These are phyloP conservation scores for Solanum arcanum DNA, from an alignment of 257 asterid genomes.

Conservation along the genomic window DNA sequence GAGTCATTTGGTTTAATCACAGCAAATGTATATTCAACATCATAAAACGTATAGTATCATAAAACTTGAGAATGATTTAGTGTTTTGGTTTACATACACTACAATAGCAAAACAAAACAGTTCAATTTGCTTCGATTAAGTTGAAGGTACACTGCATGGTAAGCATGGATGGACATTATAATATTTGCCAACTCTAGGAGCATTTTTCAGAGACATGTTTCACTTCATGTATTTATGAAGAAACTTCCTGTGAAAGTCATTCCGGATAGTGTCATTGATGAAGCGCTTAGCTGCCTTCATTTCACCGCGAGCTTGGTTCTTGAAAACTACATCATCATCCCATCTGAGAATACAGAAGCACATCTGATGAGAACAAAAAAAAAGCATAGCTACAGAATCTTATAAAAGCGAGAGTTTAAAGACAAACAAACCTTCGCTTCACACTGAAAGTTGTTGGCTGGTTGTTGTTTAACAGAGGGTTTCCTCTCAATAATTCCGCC, in stretches of 20 bases:
- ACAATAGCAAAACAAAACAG: not conserved
- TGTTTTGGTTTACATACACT: not conserved
- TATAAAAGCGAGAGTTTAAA: not conserved
- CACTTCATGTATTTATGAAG: constrained; percentile 76
- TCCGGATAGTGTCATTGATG: constrained; percentile 89
- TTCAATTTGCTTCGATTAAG: not conserved
- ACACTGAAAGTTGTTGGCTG: constrained; percentile 64
- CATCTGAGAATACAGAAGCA: constrained; percentile 36
- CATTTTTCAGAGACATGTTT: not conserved
- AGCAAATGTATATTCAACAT: not conserved
- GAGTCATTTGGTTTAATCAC: not conserved
- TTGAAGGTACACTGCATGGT: not conserved
- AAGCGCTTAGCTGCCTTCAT: constrained; percentile 66
- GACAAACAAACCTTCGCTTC: constrained; percentile 54
- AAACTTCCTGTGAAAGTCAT: constrained; percentile 69
- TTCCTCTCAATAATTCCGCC: constrained; percentile 79
- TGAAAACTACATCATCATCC: constrained; percentile 98
- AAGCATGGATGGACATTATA: not conserved
- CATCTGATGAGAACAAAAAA: not conserved
- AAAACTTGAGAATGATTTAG: not conserved
- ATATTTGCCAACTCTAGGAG: not conserved
- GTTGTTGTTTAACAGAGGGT: constrained; percentile 51
- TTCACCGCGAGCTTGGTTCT: constrained; percentile 96
- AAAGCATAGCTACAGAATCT: not conserved
- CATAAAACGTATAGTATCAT: not conserved